phyloP scores from a whole-genome alignment of 805 yeast genomes.

The Saturnispora dispora region DNA sequence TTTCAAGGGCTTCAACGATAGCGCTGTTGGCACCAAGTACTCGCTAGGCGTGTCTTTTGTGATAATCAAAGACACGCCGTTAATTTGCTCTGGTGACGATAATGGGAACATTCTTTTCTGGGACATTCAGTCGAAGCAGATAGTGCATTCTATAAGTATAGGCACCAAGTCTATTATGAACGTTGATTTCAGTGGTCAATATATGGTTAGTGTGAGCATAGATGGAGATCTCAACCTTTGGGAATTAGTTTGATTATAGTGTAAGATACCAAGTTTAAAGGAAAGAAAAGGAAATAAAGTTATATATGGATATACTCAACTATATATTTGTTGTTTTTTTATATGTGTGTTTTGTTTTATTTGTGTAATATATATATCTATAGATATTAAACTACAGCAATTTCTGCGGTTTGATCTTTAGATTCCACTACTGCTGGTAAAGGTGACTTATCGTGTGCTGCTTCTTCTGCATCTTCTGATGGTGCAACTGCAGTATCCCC shows the following conservation, averaged over 20 bases:
- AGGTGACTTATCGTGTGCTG: background rate
- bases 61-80: constrained; percentile 26
- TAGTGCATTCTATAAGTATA: constrained; percentile 24
- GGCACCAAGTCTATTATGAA: constrained; percentile 29
- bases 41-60: constrained; percentile 47
- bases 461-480: background rate
- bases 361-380: background rate
- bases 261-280: background rate
- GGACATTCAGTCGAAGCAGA: constrained; percentile 55
- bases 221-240: constrained; percentile 21
- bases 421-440: constrained; percentile 9
- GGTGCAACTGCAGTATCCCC: constrained; percentile 1
- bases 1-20: constrained; percentile 18
- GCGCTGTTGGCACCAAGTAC: constrained; percentile 36
- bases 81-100: constrained; percentile 57
- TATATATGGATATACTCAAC: background rate
- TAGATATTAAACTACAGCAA: constrained; percentile 11
- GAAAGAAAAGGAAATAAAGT: background rate
- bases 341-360: background rate
- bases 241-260: background rate
- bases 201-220: constrained; percentile 24
- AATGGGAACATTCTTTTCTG: constrained; percentile 45
- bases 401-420: constrained; percentile 12
- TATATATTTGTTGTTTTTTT: background rate
- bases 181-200: constrained; percentile 34